These are phyloP conservation scores for Kurtzmaniella quercitrusa DNA, from an alignment of 1,139 yeast species.

Conservation along the genomic window DNA sequence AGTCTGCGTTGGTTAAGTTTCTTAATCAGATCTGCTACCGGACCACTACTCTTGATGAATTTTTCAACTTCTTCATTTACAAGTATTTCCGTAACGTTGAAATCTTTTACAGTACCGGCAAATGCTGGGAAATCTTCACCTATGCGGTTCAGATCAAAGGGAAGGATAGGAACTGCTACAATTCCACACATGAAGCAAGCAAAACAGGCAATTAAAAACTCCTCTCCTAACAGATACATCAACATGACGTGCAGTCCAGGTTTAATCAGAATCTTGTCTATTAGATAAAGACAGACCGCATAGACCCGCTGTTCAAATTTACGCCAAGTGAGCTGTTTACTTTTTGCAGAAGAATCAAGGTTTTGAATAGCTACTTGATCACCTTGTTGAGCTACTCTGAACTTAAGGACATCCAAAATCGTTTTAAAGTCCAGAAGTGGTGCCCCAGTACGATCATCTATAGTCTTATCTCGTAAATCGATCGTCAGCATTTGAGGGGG, in stretches of 20 bases:
- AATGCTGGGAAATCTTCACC: conserved; percentile 76
- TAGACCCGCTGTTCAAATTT: conserved; percentile 76
- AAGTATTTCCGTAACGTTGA: conserved; percentile 65
- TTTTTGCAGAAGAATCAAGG: conserved; percentile 51
- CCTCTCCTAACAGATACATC: conserved; percentile 87
- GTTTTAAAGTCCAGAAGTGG: conserved; percentile 70
- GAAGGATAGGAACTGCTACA: conserved; percentile 74
- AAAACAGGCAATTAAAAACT: conserved; percentile 73
- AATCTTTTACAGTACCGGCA: conserved; percentile 62
- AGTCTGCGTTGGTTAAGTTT: conserved; percentile 39
- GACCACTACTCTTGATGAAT: conserved; percentile 59
- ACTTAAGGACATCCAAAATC: conserved; percentile 70
- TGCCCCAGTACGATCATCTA: conserved; percentile 75
- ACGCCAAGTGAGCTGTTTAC: conserved; percentile 73
- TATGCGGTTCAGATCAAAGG: conserved; percentile 64
- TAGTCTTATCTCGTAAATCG: conserved; percentile 69
- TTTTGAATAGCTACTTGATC: conserved; percentile 81
- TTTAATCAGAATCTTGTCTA: conserved; percentile 48
- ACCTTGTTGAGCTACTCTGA: conserved; percentile 69
- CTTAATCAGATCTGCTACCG: conserved; percentile 61
- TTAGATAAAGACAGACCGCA: conserved; percentile 58
- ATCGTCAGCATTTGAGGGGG: conserved; percentile 63
- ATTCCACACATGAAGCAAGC: conserved; percentile 86
- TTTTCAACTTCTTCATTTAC: conserved; percentile 77
- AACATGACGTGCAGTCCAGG: conserved; percentile 74